These are phyloP conservation scores for Salix caprea DNA, from an alignment of 345 rosid genomes.

Conservation along the genomic window DNA sequence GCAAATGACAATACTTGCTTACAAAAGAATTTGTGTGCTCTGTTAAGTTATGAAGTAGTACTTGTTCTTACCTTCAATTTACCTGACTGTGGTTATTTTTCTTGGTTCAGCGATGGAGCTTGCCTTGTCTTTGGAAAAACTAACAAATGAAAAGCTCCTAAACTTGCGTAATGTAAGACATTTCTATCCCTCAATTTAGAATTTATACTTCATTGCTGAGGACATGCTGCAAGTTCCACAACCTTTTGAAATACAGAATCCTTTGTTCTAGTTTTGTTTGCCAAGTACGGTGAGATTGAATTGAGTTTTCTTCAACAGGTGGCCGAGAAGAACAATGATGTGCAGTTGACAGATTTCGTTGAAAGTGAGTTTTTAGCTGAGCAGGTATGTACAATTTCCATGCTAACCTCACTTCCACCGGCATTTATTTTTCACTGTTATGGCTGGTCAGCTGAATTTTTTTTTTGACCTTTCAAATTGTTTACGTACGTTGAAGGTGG, in stretches of 20 bases:
- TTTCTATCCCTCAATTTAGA: neutral
- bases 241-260: neutral
- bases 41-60: neutral
- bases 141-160: slow-evolving; percentile 26
- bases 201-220: neutral
- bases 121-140: slow-evolving; percentile 29
- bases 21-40: neutral
- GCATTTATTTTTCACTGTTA: neutral
- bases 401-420: neutral
- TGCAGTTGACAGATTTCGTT: slow-evolving; percentile 23
- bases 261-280: neutral
- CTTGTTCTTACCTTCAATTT: neutral
- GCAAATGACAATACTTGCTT: neutral
- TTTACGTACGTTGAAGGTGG: slow-evolving; percentile 10
- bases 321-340: slow-evolving; percentile 19
- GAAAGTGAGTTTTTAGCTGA: slow-evolving; percentile 24
- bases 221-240: neutral
- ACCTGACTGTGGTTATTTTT: neutral
- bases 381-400: slow-evolving; percentile 23
- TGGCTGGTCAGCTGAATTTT: neutral
- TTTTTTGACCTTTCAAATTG: neutral
- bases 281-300: neutral
- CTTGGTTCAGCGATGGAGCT: slow-evolving; percentile 30
- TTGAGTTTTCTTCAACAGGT: slow-evolving; percentile 6
- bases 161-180: slow-evolving; percentile 20